Evolutionary conservation across 2,329 filamentous ascomycete species (phyloP).

Genomic region (Pseudocercospora eumusae): DNA sequence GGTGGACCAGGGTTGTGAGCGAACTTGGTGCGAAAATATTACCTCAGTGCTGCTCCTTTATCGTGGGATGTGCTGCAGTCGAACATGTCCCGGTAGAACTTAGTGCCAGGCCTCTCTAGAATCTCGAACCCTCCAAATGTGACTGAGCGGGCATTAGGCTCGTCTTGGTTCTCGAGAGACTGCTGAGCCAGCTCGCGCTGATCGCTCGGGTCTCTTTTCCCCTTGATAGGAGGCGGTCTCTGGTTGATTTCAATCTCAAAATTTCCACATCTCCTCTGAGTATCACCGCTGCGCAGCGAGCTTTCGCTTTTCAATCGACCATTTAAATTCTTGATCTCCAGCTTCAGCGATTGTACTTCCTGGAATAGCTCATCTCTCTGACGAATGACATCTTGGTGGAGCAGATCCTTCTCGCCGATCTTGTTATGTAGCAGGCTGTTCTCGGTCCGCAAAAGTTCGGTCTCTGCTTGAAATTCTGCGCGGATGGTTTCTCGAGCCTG

Average conservation of each 20-base stretch:
- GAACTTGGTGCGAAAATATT: no score
- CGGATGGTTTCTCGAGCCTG: not conserved
- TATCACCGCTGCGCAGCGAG: not conserved
- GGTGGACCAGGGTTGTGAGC: no score
- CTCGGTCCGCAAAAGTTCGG: not conserved
- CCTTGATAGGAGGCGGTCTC: not conserved
- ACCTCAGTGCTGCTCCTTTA: not conserved
- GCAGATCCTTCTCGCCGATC: not conserved
- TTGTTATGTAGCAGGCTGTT: not conserved
- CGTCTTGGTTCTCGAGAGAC: not conserved
- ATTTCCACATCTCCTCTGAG: not conserved
- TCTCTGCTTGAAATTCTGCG: not conserved
- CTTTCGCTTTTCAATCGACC: not conserved
- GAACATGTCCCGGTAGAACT: slow-evolving; percentile 5
- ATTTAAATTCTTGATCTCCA: not conserved
- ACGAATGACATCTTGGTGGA: not conserved
- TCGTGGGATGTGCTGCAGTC: not conserved
- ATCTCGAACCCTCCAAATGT: not conserved
- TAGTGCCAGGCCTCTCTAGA: not conserved
- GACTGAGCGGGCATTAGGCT: not conserved
- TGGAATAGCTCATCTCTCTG: not conserved
- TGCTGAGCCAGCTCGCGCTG: not conserved
- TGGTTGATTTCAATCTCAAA: not conserved
- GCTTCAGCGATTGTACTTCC: not conserved
- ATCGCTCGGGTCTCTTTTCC: not conserved